Conservation (phyloP, 83 land plant species). For the Diphasiastrum complanatum region DNA sequence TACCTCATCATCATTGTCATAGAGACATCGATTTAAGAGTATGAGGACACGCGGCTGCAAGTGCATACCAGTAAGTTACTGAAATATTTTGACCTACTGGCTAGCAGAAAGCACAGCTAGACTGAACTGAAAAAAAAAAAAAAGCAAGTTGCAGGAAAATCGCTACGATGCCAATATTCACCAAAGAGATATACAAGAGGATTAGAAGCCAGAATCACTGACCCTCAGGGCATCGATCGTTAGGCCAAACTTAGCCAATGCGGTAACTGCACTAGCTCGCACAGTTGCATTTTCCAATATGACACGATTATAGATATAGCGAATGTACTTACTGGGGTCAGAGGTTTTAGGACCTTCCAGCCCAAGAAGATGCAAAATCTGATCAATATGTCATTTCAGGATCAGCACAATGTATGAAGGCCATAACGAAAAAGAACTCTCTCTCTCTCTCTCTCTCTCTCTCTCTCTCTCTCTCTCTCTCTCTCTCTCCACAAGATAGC, state of each 20-base stretch:
- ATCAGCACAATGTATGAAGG: no score
- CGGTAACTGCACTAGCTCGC: constrained; percentile 90
- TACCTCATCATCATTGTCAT: constrained; percentile 97
- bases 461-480: no score
- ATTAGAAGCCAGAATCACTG: neutral
- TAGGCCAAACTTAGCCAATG: constrained; percentile 86
- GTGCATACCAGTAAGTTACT: neutral
- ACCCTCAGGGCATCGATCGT: constrained; percentile 77
- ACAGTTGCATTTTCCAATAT: constrained; percentile 97
- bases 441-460: no score
- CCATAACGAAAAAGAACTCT: no score
- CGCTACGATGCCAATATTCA: no score
- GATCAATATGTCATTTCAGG: neutral
- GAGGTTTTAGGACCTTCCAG: constrained; percentile 94
- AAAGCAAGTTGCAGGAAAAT: no score
- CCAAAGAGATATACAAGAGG: neutral
- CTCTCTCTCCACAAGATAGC: no score
- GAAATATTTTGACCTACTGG: no score
- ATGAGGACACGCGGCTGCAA: constrained; percentile 83
- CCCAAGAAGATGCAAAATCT: constrained; percentile 95
- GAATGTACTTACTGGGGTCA: constrained; percentile 94
- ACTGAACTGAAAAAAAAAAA: neutral
- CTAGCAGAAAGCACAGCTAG: neutral
- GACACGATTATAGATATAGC: constrained; percentile 88
- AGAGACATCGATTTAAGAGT: constrained; percentile 78